phyloP scores from a whole-genome alignment of 2,329 filamentous ascomycete genomes.

The Verticillium isaacii region DNA sequence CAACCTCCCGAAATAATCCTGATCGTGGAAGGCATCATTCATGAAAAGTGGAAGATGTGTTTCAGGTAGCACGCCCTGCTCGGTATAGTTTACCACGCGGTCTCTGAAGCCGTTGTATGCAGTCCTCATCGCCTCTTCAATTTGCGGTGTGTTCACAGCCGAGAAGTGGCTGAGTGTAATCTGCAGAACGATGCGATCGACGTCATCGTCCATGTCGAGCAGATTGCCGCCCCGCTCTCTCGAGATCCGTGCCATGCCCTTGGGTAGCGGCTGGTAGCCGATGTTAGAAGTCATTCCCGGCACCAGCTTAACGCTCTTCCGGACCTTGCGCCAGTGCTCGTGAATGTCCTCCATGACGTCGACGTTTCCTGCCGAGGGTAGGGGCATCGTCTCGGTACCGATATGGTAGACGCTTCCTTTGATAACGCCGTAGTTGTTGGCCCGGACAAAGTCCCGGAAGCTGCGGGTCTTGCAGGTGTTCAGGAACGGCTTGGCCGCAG shows the following conservation, averaged over 20 bases:
- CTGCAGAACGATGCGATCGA: conserved; percentile 36
- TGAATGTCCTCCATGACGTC: conserved; percentile 24
- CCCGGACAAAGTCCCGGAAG: conserved; percentile 39
- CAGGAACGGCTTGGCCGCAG: conserved; percentile 33
- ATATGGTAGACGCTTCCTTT: conserved; percentile 30
- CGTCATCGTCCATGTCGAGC: conserved; percentile 30
- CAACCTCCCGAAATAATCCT: conserved; percentile 37
- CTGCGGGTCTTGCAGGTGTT: conserved; percentile 42
- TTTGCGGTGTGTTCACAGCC: conserved; percentile 19
- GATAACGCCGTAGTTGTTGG: conserved; percentile 28
- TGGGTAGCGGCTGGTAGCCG: conserved; percentile 33
- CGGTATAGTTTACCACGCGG: conserved; percentile 23
- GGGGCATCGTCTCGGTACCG: conserved; percentile 29
- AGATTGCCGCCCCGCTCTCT: conserved; percentile 29
- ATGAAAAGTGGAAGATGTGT: conserved; percentile 36
- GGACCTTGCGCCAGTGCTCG: conserved; percentile 26
- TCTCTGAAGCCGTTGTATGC: conserved; percentile 27
- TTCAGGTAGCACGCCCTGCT: conserved; percentile 25
- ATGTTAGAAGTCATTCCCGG: conserved; percentile 21
- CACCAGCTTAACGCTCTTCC: conserved; percentile 10
- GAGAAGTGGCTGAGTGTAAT: conserved; percentile 34
- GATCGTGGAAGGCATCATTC: conserved; percentile 35
- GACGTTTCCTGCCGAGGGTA: conserved; percentile 21
- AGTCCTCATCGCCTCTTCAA: conserved; percentile 29
- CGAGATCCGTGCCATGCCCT: conserved; percentile 24